Conservation (phyloP, 2,329 filamentous ascomycete species). For the Curvularia sp. region DNA sequence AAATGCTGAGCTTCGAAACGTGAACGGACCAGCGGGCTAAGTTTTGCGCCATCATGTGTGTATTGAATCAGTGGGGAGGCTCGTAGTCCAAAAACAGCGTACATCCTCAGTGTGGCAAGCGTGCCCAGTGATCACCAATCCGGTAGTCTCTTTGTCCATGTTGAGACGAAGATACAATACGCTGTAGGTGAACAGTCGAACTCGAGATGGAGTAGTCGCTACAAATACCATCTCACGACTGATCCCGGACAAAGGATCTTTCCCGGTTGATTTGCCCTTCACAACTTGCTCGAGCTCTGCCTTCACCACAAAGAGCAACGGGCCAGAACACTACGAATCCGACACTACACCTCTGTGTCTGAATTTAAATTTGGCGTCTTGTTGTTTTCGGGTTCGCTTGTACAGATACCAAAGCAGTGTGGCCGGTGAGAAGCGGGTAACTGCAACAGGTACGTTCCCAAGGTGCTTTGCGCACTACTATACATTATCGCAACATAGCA, state of each 20-base stretch:
- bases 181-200: conserved; percentile 46
- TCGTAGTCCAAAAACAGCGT: conserved; percentile 46
- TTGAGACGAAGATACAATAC: conserved; percentile 46
- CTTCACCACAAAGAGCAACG: conserved; percentile 45
- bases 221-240: conserved; percentile 50
- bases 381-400: conserved; percentile 40
- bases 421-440: conserved; percentile 44
- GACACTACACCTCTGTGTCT: conserved; percentile 43
- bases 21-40: conserved; percentile 31
- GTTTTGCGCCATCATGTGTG: conserved; percentile 31
- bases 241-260: conserved; percentile 49
- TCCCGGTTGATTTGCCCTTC: conserved; percentile 44
- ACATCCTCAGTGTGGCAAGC: conserved; percentile 42
- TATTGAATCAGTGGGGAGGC: conserved; percentile 28
- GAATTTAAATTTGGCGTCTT: conserved; percentile 27
- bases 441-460: conserved; percentile 47
- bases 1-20: conserved; percentile 38
- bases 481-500: conserved; percentile 47
- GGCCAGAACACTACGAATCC: conserved; percentile 44
- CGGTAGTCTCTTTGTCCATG: conserved; percentile 52
- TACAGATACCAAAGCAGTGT: conserved; percentile 29
- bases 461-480: conserved; percentile 36
- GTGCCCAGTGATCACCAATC: conserved; percentile 46
- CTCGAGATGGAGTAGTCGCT: conserved; percentile 45
- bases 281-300: conserved; percentile 36